Evolutionary conservation across 1,284 basidiomycete genomes (phyloP).

Genomic region (Moniliophthora roreri): DNA sequence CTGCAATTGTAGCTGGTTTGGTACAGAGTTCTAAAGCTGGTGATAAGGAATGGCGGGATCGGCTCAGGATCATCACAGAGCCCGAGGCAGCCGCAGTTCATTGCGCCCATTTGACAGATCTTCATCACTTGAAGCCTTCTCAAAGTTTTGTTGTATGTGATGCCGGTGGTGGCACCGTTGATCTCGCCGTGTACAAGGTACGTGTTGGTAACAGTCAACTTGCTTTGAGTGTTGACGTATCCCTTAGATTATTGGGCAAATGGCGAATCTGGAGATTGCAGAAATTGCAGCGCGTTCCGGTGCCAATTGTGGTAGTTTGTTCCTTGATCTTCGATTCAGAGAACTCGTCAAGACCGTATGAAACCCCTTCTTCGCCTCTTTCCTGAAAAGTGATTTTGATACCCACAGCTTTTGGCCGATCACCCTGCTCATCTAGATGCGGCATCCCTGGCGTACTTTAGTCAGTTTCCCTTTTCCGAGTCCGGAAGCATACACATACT

Average conservation of each 20-base stretch:
- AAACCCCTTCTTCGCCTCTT: conserved; percentile 12
- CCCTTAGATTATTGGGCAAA: conserved; percentile 44
- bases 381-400: conserved; percentile 6
- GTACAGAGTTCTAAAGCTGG: conserved; percentile 70
- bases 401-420: conserved; percentile 49
- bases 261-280: conserved; percentile 76
- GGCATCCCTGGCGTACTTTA: conserved; percentile 78
- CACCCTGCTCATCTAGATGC: conserved; percentile 80
- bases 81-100: conserved; percentile 86
- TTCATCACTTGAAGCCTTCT: conserved; percentile 72
- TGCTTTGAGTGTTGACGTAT: background rate
- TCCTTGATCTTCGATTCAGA: conserved; percentile 79
- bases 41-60: conserved; percentile 74
- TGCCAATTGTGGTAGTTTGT: conserved; percentile 79
- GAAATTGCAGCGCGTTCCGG: conserved; percentile 83
- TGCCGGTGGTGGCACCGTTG: conserved; percentile 65
- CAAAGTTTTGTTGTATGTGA: conserved; percentile 79
- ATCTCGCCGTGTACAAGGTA: conserved; percentile 72
- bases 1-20: conserved; percentile 75
- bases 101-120: conserved; percentile 72
- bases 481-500: background rate
- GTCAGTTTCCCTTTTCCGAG: conserved; percentile 27
- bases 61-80: conserved; percentile 80
- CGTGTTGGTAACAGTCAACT: conserved; percentile 2
- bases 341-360: conserved; percentile 67